Evolutionary conservation across 768 basidiomycete species (phyloP).

Genomic region (Pisolithus orientalis): DNA sequence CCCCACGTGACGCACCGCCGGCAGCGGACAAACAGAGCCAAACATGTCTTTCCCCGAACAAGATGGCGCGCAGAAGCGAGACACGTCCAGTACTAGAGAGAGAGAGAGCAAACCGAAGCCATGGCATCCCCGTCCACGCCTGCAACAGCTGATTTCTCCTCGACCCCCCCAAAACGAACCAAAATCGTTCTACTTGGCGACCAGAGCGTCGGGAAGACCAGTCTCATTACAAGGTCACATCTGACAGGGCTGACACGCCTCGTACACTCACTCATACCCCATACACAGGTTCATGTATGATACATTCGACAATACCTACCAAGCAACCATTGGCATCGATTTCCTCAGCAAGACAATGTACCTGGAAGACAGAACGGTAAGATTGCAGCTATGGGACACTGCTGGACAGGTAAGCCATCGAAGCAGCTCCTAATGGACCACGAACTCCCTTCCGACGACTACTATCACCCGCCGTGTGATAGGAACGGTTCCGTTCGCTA

Average conservation of each 20-base stretch:
- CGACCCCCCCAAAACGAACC: constrained; percentile 86
- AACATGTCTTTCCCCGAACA: constrained; percentile 1
- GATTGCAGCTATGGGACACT: constrained; percentile 98
- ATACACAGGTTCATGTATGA: constrained; percentile 92
- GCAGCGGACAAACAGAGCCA: neutral
- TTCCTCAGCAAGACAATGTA: constrained; percentile 99
- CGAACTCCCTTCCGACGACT: neutral
- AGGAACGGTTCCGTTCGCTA: constrained; percentile 96
- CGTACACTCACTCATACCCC: constrained; percentile 1
- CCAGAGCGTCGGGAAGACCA: constrained; percentile 98
- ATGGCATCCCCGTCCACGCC: constrained; percentile 61
- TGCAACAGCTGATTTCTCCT: constrained; percentile 76
- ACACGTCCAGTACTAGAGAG: neutral
- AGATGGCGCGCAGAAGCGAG: neutral
- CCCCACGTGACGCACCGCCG: constrained; percentile 4
- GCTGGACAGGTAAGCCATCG: constrained; percentile 70
- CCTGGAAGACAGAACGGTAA: constrained; percentile 94
- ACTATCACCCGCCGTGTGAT: constrained; percentile 1
- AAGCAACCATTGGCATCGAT: constrained; percentile 97
- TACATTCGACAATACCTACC: constrained; percentile 99
- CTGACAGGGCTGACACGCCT: constrained; percentile 2
- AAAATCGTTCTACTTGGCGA: constrained; percentile 96
- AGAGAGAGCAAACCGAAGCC: neutral
- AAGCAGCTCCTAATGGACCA: neutral
- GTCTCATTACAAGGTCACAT: constrained; percentile 87